Base-by-base conservation (phyloP, 768 basidiomycete species). In the Rhizopogon sp. region DNA sequence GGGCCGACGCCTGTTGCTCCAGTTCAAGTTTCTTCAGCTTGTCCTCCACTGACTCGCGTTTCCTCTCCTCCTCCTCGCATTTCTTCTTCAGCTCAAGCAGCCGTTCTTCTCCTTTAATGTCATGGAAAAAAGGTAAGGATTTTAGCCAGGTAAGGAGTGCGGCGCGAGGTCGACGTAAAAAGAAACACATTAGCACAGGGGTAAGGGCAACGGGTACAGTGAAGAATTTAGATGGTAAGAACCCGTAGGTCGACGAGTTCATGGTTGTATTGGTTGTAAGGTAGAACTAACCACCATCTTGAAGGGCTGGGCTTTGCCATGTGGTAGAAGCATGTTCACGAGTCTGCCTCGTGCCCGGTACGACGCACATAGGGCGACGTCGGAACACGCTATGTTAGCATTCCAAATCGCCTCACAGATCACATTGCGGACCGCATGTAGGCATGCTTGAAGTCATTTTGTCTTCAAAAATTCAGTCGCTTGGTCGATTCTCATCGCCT, bases 141-240 rank as follows among this genome's bases (percentile, higher is more conserved):
- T 31, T 39, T 9, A 40, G 1, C 3, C 53, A 43, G 50, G 57
- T 46, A n/a, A 41, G 3, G 2, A 31, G 16, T 3, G 14, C 20
- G 47, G 14, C 20, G 47, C 47, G 47, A 37, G 47, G 47, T 1
- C 3, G 55, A 56, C 57, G 62, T 57, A 57, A 54, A 52, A 42
- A 62, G 60, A 50, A 56, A 39, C 3, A 67, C 47, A 49, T 11
- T 53, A 69, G 37, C 58, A 58, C 64, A 29, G 64, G 64, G 6
- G 70, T 64, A 49, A 70, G 60, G n/a, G 66, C 61, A 58, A 71
- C 40, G 31, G 68, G 67, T 50, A 67, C 40, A 41, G 62, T 57
- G 59, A 57, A 70, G 53, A 61, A 61, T 53, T 58, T 67, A 42
- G 64, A 69, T 17, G 66, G 65, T 8, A 62, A 57, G 20, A 64